Conservation (phyloP, 2,329 filamentous ascomycete species). For the Epichloe amarillans region DNA sequence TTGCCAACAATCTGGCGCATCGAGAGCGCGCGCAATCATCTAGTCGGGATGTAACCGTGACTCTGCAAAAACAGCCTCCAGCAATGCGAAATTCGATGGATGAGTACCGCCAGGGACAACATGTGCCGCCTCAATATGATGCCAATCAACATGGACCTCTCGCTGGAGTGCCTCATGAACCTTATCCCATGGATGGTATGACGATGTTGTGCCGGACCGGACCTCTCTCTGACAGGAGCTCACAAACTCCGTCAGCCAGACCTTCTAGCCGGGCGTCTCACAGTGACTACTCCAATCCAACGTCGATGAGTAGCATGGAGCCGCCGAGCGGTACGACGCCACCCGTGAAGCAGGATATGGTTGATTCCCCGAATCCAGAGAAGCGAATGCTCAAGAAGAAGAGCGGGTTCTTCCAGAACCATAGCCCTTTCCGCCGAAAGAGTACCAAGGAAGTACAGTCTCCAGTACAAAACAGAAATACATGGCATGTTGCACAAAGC, state of each 20-base stretch:
- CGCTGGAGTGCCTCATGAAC: conserved; percentile 70
- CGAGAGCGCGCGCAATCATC: conserved; percentile 31
- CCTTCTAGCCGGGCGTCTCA: conserved; percentile 78
- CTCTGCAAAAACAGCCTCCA: conserved; percentile 31
- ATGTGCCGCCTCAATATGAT: conserved; percentile 24
- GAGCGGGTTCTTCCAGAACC: conserved; percentile 86
- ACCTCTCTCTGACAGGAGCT: conserved; percentile 40
- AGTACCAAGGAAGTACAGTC: conserved; percentile 58
- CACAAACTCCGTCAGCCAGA: conserved; percentile 44
- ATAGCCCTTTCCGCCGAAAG: conserved; percentile 85
- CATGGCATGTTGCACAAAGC: conserved; percentile 36
- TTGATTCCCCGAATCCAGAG: conserved; percentile 39
- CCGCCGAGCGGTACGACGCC: conserved; percentile 61
- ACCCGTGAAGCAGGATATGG: conserved; percentile 51
- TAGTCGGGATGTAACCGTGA: conserved; percentile 36
- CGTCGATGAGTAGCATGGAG: conserved; percentile 78
- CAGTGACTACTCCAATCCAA: conserved; percentile 83
- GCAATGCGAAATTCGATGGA: conserved; percentile 8
- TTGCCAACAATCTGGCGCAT: conserved; percentile 57
- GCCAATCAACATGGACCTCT: conserved; percentile 46
- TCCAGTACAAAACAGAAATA: conserved; percentile 36
- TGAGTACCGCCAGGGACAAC: conserved; percentile 11
- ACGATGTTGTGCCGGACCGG: conserved; percentile 86
- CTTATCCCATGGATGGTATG: conserved; percentile 92
- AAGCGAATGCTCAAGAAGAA: conserved; percentile 56